Base-by-base conservation (phyloP, 2,329 filamentous ascomycete species). In the Fonsecaea erecta region DNA sequence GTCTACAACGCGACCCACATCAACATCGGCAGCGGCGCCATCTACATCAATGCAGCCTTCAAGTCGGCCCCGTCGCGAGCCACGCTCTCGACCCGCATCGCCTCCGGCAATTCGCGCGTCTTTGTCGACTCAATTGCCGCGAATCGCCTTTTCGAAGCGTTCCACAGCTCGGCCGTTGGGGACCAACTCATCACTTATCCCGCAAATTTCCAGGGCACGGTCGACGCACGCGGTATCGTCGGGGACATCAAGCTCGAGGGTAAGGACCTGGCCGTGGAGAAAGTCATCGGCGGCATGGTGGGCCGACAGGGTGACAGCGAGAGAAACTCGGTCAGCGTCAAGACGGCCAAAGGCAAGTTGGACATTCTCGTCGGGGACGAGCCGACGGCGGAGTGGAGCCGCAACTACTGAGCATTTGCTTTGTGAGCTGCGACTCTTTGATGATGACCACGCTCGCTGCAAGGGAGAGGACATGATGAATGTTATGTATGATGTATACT, bases 301-400 rank as follows among this genome's bases (percentile, higher is more conserved):
- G 65, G 65, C 32, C 58, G 46, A 43, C 30, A 67, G 32, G 65
- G 65, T 9, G 65, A 67, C 28, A 62, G 52, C 12, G 28, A 62
- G 6, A 53, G 65, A 26, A 67, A 67, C 21, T 62, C 26, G 24
- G 35, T 67, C 52, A 65, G 21, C 37, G 65, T 67, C 62, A 67
- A 63, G 55, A 28, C 65, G 12, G 62, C 63, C 58, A 60, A 54
- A 32, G 65, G 65, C 12, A 32, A 60, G 32, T 37, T 67, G 28
- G 65, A 67, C 18, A 67, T 67, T 52, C 65, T 67, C 14, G 65
- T 67, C 28, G 65, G 65, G 34, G 65, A 67, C 24, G 65, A 67
- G 48, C 53, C 52, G 4, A n/a, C 30, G 18, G 14, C 30, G 14
- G 5, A 32, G 5, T 3, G 11, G 18, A 14, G 18, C 21, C 7